Evolutionary conservation across 768 basidiomycete species (phyloP).

Genomic region (Rhodotorula kratochvilovae): DNA sequence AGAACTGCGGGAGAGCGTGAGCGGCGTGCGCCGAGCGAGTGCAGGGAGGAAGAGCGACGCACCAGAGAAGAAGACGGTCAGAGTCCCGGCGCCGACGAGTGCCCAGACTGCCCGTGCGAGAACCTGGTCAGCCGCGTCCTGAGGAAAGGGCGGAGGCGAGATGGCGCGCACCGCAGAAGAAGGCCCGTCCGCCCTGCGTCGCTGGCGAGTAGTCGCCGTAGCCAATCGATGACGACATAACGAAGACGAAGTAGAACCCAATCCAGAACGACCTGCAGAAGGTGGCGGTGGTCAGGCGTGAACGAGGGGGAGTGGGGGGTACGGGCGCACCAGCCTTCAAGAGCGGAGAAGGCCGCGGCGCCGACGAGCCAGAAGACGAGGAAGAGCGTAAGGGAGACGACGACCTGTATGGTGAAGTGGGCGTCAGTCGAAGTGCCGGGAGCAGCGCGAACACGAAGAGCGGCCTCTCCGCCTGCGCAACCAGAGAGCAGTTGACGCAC

Average conservation of each 20-base stretch:
- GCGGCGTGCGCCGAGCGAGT: no score
- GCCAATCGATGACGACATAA: conserved; percentile 21
- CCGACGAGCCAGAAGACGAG: conserved; percentile 25
- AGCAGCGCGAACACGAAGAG: no score
- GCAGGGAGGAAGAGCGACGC: not conserved
- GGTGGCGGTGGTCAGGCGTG: not conserved
- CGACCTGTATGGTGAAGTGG: not conserved
- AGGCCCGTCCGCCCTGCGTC: conserved; percentile 31
- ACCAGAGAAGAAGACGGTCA: conserved; percentile 26
- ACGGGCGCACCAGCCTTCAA: conserved; percentile 17
- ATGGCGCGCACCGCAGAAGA: conserved; percentile 23
- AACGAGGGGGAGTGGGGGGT: no score
- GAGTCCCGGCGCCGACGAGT: conserved; percentile 1
- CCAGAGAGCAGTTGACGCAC: not conserved
- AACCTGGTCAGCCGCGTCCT: no score
- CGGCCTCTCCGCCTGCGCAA: no score
- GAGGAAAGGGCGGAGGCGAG: no score
- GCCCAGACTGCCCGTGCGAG: conserved; percentile 3
- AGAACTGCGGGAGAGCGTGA: conserved; percentile 5
- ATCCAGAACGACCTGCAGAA: conserved; percentile 8
- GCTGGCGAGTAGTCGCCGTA: conserved; percentile 19
- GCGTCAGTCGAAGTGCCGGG: no score
- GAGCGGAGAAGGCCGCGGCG: conserved; percentile 1
- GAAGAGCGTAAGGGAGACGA: conserved; percentile 10
- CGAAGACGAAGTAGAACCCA: conserved; percentile 17